Evolutionary conservation across 495 filamentous ascomycete genomes (phyloP), one percentile per base, ranked within the genome.

Genomic region (Xylaria bambusicola): DNA sequence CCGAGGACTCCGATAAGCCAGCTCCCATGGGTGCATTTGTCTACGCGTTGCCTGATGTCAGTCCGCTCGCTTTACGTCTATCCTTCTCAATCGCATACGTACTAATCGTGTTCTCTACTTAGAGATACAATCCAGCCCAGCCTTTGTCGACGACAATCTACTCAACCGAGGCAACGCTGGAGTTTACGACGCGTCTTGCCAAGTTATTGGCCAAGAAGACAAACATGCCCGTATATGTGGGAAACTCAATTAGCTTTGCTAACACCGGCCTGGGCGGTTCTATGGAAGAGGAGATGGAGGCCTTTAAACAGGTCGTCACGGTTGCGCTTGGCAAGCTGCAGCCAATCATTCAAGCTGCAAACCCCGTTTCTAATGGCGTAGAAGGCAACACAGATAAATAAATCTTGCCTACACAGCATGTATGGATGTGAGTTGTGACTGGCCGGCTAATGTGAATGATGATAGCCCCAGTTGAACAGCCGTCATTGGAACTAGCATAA

Each of bases 221-320:
- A 46, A 75, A 73, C 27, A 81, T 81, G 49, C 91, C 91, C 2
- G 85, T 88, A 1, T 97, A 97, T 69, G 90, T 98, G 36, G 89
- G 90, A 7, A 94, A 89, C 62, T 88, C 86, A 2, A 80, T 90
- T 52, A 85, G 83, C 60, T 83, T 91, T 62, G 74, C 78, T 44
- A 88, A 83, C 65, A 82, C 84, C 0, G 86, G 82, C 7, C 80
- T 91, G 42, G 89, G 88, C 0, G 84, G 89, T 21, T 85, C 81
- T 9, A 84, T 93, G n/a, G 91, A 95, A 67, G 93, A 98, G 76
- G 93, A 97, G 74, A 90, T 97, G 88, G 92, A 94, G 66, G 92
- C 88, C 2, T 82, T 97, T 53, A 82, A 78, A 58, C 80, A 80
- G 63, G 84, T 92, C 53, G 85, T 92, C 51, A 82, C 89, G 49